Percentiles rank a stretch among this genome's conserved stretches.
These are phyloP conservation scores for Populus alba DNA, from an alignment of 345 rosid species.

Conservation along the genomic window DNA sequence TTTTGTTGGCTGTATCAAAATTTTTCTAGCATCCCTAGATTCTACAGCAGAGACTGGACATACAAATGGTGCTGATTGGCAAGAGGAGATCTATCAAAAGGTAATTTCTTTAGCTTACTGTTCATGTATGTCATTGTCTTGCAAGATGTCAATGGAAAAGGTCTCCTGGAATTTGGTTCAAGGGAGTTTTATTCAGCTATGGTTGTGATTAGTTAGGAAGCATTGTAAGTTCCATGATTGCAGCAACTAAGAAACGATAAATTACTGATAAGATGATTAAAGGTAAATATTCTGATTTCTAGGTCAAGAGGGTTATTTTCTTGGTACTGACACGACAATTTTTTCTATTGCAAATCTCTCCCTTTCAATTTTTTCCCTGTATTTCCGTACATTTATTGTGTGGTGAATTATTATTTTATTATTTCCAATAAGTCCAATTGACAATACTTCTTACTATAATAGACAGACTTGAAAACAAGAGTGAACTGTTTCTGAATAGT, in stretches of 20 bases:
- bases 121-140: neutral
- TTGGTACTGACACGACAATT: neutral
- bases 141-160: neutral
- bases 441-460: too few relatives aligned
- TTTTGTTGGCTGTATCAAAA: constrained; percentile 2
- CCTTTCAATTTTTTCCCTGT: too few relatives aligned
- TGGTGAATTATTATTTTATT: too few relatives aligned
- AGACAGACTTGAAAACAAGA: too few relatives aligned
- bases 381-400: too few relatives aligned
- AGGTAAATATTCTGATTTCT: neutral
- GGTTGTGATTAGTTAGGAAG: neutral
- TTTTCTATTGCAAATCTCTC: neutral
- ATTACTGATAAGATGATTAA: neutral
- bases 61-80: constrained; percentile 78
- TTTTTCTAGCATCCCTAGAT: constrained; percentile 67
- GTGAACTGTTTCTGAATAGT: too few relatives aligned
- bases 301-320: neutral
- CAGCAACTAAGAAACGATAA: neutral
- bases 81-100: constrained; percentile 87
- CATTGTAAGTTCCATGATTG: neutral
- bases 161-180: neutral
- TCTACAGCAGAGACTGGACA: constrained; percentile 70
- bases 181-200: neutral
- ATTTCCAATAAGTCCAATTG: too few relatives aligned
- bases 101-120: constrained; percentile 28